Evolutionary conservation across 1,139 yeast genomes (phyloP).

Genomic region (Saccharomycopsis hybrid): DNA sequence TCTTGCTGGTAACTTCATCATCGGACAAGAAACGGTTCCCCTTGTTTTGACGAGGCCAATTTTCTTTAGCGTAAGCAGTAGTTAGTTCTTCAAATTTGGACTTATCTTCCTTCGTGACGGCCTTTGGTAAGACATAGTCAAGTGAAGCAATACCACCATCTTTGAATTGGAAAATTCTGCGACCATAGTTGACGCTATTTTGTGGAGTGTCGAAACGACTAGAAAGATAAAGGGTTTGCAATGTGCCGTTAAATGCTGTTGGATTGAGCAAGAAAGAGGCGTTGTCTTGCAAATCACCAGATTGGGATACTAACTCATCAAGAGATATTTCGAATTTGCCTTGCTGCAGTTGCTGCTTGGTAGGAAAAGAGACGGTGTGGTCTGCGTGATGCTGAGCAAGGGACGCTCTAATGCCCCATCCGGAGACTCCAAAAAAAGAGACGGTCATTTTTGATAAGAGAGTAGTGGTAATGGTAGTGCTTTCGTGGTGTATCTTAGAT

Average conservation of each 20-base stretch:
- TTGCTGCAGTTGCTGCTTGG: conserved; percentile 25
- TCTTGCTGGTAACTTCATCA: conserved; percentile 38
- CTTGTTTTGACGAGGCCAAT: conserved; percentile 71
- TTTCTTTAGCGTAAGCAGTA: conserved; percentile 43
- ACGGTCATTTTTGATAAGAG: background rate
- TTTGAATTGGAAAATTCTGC: conserved; percentile 55
- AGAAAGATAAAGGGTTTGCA: conserved; percentile 69
- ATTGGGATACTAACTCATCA: conserved; percentile 28
- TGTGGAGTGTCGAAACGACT: conserved; percentile 44
- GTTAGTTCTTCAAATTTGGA: conserved; percentile 42
- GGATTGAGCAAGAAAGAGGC: conserved; percentile 54
- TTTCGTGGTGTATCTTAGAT: too few species aligned
- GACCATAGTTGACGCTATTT: conserved; percentile 65
- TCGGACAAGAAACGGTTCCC: conserved; percentile 66
- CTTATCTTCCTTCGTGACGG: conserved; percentile 44
- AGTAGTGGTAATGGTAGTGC: too few species aligned
- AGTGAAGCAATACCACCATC: conserved; percentile 69
- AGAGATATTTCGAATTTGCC: conserved; percentile 15
- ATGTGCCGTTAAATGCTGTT: conserved; percentile 58
- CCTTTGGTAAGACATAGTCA: conserved; percentile 61
- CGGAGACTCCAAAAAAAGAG: conserved; percentile 11
- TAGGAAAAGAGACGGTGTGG: conserved; percentile 35
- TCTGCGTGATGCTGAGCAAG: conserved; percentile 31
- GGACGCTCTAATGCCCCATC: conserved; percentile 38
- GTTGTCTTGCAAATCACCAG: conserved; percentile 42